A percentile compares a stretch with the other conserved stretches of the same genome.
Conservation (phyloP, 257 asterid species). For the Eustoma russellianum region DNA sequence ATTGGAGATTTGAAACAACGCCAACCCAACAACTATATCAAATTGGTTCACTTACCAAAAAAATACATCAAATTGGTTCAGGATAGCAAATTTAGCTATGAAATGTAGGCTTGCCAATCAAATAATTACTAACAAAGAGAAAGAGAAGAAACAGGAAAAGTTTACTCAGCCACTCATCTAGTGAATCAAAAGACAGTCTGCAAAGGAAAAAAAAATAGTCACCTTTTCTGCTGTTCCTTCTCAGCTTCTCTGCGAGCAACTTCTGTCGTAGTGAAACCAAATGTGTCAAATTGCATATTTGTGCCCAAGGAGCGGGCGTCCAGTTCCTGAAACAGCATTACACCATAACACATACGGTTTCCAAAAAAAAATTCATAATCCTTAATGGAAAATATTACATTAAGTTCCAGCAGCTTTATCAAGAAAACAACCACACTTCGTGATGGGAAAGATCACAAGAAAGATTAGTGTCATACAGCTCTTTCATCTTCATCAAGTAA, state of each 20-base stretch:
- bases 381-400: neutral
- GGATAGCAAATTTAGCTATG: too few relatives aligned
- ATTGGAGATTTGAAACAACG: too few relatives aligned
- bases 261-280: slow-evolving; percentile 90
- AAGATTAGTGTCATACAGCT: slow-evolving; percentile 43
- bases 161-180: too few relatives aligned
- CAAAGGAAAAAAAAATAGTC: slow-evolving; percentile 4
- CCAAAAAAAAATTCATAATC: neutral
- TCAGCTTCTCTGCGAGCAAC: slow-evolving; percentile 81
- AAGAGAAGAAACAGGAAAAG: too few relatives aligned
- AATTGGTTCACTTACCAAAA: too few relatives aligned
- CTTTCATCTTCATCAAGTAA: slow-evolving; percentile 94
- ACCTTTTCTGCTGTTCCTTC: slow-evolving; percentile 80
- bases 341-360: neutral
- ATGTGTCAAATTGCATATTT: slow-evolving; percentile 83
- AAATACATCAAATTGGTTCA: too few relatives aligned
- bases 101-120: too few relatives aligned
- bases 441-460: slow-evolving; percentile 1
- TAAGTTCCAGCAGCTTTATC: too few relatives aligned
- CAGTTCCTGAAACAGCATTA: slow-evolving; percentile 51
- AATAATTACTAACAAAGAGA: too few relatives aligned
- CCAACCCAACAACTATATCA: too few relatives aligned
- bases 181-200: too few relatives aligned
- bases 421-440: too few relatives aligned
- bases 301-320: slow-evolving; percentile 65